Evolutionary conservation across 169 alveolate species (phyloP).

Genomic region (Prorocentrum cordatum): DNA sequence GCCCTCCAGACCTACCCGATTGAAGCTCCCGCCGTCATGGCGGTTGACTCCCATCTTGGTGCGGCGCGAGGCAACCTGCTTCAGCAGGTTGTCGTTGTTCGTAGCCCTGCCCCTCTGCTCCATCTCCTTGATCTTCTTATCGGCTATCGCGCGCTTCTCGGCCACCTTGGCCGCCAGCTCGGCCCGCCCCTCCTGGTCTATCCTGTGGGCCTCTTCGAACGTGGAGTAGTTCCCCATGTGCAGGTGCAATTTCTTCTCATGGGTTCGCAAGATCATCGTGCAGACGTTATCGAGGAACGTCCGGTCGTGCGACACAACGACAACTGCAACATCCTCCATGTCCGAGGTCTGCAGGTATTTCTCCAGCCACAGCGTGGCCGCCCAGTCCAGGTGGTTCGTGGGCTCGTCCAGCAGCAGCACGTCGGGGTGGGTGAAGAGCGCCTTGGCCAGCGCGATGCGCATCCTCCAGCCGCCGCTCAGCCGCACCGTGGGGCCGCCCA

Average conservation of each 20-base stretch:
- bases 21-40: slow-evolving; percentile 50
- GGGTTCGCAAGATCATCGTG: slow-evolving; percentile 12
- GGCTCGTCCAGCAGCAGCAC: slow-evolving; percentile 62
- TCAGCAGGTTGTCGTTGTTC: slow-evolving; percentile 44
- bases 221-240: slow-evolving; percentile 50
- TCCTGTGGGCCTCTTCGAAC: slow-evolving; percentile 33
- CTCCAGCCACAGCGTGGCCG: slow-evolving; percentile 13
- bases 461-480: slow-evolving; percentile 69
- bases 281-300: slow-evolving; percentile 29
- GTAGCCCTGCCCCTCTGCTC: slow-evolving; percentile 43
- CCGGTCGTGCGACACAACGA: slow-evolving; percentile 67
- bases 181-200: slow-evolving; percentile 56
- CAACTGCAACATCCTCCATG: slow-evolving; percentile 43
- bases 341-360: slow-evolving; percentile 5
- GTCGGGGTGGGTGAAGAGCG: slow-evolving; percentile 32
- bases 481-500: slow-evolving; percentile 12
- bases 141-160: slow-evolving; percentile 12
- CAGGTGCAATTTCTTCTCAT: slow-evolving; percentile 37
- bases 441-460: slow-evolving; percentile 59
- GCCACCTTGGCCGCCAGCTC: slow-evolving; percentile 34
- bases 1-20: slow-evolving; percentile 58
- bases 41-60: slow-evolving; percentile 51
- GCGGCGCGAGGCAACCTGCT: slow-evolving; percentile 18
- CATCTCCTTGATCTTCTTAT: neutral
- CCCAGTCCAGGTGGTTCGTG: slow-evolving; percentile 54